A percentile compares a stretch with the other conserved stretches of the same genome.
phyloP scores from a whole-genome alignment of 108 stramenopile genomes.

The Skeletonema menzelii region DNA sequence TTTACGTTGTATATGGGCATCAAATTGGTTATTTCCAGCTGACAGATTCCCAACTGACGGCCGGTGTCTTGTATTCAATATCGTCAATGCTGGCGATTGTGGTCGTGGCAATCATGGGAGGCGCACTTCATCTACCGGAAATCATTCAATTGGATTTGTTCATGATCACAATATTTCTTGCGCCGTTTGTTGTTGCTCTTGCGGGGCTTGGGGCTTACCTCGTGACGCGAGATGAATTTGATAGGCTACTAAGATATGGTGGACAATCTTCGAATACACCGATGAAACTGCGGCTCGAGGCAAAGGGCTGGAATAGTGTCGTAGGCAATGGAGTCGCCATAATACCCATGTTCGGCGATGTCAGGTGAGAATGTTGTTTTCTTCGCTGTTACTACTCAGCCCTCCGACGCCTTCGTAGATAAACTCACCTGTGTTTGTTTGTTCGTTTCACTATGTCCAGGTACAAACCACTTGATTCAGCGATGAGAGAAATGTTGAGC shows the following conservation, averaged over 20 bases:
- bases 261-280: conserved; percentile 87
- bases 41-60: conserved; percentile 82
- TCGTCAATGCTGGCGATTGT: conserved; percentile 72
- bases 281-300: conserved; percentile 61
- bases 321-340: conserved; percentile 70
- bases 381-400: background rate
- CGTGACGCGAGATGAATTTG: conserved; percentile 84
- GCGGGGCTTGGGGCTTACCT: conserved; percentile 83
- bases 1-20: conserved; percentile 85
- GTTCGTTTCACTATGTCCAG: conserved; percentile 16
- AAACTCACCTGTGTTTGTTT: background rate
- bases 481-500: conserved; percentile 34
- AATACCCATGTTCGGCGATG: conserved; percentile 92
- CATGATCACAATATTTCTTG: conserved; percentile 67
- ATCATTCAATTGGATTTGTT: conserved; percentile 43
- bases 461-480: conserved; percentile 61
- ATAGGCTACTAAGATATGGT: conserved; percentile 72
- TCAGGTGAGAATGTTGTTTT: conserved; percentile 48
- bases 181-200: conserved; percentile 74
- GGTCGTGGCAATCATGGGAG: conserved; percentile 70
- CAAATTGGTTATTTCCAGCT: conserved; percentile 84
- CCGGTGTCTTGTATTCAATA: conserved; percentile 78
- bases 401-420: background rate
- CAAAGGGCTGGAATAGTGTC: conserved; percentile 80
- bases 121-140: conserved; percentile 56